Evolutionary conservation across 2,329 filamentous ascomycete genomes (phyloP), one percentile per base, ranked within the genome.

Genomic region (Ceratocystis smalleyi): DNA sequence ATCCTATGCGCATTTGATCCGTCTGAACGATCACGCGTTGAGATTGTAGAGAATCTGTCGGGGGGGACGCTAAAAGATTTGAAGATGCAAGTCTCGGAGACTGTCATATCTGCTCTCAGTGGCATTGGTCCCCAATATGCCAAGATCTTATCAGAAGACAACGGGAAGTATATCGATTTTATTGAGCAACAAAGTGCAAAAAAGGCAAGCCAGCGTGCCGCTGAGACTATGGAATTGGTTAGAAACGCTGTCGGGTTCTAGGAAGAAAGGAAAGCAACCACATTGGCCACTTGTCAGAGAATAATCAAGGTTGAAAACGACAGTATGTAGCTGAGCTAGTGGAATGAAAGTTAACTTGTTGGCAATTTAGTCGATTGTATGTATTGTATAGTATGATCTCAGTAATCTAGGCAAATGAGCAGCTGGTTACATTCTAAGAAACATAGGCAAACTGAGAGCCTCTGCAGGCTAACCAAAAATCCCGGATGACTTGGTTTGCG

Each of bases 381-480:
- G 35, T 40, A 40, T 40, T 40, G 12, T 15, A 40, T 40, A 40
- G 8, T 40, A 15, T 40, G 5, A 40, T 40, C 12, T 12, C 35
- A 15, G 12, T 2, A 40, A 40, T 10, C 12, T 15, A 40, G 35
- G 35, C 10, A 40, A 24, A 24, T 51, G 17, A 51, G 22, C 22
- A 51, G 4, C 22, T 2, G 22, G 15, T 27, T 51, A 17, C 15
- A 17, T 6, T 51, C 35, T 47, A 63, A 43, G 65, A 66, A 22
- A 64, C 54, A 35, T 66, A 66, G 12, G 82, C 76, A 72, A 84
- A 86, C 69, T 76, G 83, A 0, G 79, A 78, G 5, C 81, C 81
- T 67, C 86, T 77, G 67, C 84, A 85, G 1, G 79, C 77, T n/a
- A 88, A 74, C 84, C 86, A 91, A 70, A 90, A 90, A 35, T 88